A percentile compares a stretch with the other conserved stretches of the same genome.
Conservation (phyloP, 768 basidiomycete species). For the Rhizopogon vulgaris region DNA sequence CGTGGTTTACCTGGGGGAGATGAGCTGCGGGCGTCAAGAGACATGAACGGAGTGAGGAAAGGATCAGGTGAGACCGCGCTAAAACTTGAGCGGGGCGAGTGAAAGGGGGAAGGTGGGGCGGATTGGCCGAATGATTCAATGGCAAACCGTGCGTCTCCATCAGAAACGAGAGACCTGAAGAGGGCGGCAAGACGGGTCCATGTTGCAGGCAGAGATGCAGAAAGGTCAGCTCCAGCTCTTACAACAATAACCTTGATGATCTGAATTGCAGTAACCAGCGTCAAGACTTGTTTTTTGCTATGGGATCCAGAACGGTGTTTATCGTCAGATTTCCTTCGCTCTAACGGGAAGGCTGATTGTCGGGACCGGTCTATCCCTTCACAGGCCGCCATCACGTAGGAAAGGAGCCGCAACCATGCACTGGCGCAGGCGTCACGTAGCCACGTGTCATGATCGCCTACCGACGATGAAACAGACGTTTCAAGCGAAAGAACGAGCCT, state of each 20-base stretch:
- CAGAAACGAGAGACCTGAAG: slow-evolving; percentile 42
- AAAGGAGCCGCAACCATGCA: slow-evolving; percentile 59
- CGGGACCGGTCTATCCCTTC: slow-evolving; percentile 23
- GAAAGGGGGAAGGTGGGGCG: slow-evolving; percentile 43
- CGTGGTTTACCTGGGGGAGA: slow-evolving; percentile 37
- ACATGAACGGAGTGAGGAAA: neutral
- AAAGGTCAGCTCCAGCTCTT: slow-evolving; percentile 57
- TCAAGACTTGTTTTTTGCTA: slow-evolving; percentile 19
- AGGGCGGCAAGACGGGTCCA: slow-evolving; percentile 60
- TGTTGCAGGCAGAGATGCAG: slow-evolving; percentile 44
- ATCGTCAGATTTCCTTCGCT: slow-evolving; percentile 45
- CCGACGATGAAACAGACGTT: slow-evolving; percentile 40
- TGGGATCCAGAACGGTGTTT: slow-evolving; percentile 13
- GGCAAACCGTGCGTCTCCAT: slow-evolving; percentile 61
- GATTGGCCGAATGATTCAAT: slow-evolving; percentile 37
- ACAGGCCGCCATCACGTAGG: slow-evolving; percentile 52
- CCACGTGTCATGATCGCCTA: slow-evolving; percentile 36
- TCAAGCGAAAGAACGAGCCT: slow-evolving; percentile 53
- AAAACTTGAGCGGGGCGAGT: slow-evolving; percentile 42
- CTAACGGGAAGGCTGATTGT: slow-evolving; percentile 20
- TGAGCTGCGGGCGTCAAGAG: slow-evolving; percentile 3
- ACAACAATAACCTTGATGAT: slow-evolving; percentile 62
- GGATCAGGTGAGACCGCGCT: slow-evolving; percentile 12
- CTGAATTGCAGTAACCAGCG: slow-evolving; percentile 49
- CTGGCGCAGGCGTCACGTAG: slow-evolving; percentile 40